Conservation (phyloP, 2,329 filamentous ascomycete species). For the Colletotrichum melonis region DNA sequence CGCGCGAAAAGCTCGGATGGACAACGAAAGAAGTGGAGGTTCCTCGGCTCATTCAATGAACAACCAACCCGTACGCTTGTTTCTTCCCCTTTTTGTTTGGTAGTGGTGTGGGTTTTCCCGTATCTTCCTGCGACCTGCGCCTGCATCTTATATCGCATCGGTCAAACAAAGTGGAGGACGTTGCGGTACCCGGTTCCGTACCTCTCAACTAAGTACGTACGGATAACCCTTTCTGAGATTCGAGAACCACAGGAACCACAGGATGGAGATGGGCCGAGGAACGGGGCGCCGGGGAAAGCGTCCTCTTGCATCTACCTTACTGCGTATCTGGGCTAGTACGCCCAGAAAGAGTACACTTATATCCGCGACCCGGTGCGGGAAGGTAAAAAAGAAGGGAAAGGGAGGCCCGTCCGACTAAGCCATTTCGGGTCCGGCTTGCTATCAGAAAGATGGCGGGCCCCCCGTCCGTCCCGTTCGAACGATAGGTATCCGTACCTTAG, state of each 20-base stretch:
- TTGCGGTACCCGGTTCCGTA: not conserved
- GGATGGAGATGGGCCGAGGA: not conserved
- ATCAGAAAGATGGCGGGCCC: slow-evolving; percentile 15
- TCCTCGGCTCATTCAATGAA: not conserved
- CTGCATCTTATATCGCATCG: not conserved
- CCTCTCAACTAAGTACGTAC: not conserved
- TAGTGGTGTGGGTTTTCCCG: not conserved
- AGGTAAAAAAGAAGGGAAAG: slow-evolving; percentile 1
- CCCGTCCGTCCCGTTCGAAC: not conserved
- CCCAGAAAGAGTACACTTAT: not conserved
- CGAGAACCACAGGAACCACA: not conserved
- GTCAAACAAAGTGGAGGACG: not conserved
- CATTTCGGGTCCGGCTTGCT: slow-evolving; percentile 24
- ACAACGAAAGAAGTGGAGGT: not conserved
- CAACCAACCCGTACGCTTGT: not conserved
- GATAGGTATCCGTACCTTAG: not conserved
- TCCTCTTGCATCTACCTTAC: slow-evolving; percentile 2
- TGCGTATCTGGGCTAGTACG: not conserved
- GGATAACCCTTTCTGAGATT: not conserved
- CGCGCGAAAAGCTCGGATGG: not conserved
- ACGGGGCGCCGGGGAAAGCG: slow-evolving; percentile 19
- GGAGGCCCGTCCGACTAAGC: slow-evolving; percentile 27
- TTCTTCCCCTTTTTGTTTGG: not conserved
- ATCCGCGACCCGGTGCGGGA: slow-evolving; percentile 23
- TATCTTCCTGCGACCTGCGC: not conserved